A percentile compares a stretch with the other conserved stretches of the same genome.
phyloP scores from a whole-genome alignment of 2,329 filamentous ascomycete genomes.

The Diaporthe eres region DNA sequence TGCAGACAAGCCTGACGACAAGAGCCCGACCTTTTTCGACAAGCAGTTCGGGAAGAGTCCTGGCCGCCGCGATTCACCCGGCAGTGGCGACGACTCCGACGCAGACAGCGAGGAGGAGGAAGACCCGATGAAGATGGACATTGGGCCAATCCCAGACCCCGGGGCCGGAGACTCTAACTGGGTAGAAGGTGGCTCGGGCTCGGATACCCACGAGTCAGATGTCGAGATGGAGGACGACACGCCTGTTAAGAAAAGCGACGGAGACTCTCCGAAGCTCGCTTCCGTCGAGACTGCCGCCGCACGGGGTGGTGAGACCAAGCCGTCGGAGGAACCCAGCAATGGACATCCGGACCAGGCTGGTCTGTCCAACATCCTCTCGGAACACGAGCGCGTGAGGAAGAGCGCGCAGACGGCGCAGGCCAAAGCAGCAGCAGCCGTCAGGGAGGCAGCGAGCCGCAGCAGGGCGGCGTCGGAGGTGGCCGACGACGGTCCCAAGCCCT shows the following conservation, averaged over 20 bases:
- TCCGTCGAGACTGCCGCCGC: not conserved
- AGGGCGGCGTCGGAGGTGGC: constrained; percentile 37
- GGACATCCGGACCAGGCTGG: not conserved
- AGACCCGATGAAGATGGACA: constrained; percentile 39
- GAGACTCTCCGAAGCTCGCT: not conserved
- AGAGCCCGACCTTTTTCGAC: constrained; percentile 34
- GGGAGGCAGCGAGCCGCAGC: constrained; percentile 39
- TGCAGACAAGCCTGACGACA: constrained; percentile 31
- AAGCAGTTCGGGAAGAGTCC: constrained; percentile 25
- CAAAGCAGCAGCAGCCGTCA: constrained; percentile 38
- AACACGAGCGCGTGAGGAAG: constrained; percentile 33
- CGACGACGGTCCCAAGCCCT: not conserved
- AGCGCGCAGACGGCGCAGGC: constrained; percentile 38
- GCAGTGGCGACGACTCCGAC: constrained; percentile 9
- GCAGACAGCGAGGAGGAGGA: constrained; percentile 28
- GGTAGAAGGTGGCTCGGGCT: constrained; percentile 33
- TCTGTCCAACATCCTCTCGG: constrained; percentile 12
- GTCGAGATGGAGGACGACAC: constrained; percentile 1
- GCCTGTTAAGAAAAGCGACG: not conserved
- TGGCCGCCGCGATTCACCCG: constrained; percentile 2
- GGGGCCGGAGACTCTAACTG: constrained; percentile 36
- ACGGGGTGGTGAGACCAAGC: not conserved
- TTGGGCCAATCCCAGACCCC: constrained; percentile 35
- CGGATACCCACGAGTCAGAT: constrained; percentile 7
- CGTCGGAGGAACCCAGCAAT: not conserved